Base-by-base conservation (phyloP, 306 rosid genomes). In the Cucumis melo region DNA sequence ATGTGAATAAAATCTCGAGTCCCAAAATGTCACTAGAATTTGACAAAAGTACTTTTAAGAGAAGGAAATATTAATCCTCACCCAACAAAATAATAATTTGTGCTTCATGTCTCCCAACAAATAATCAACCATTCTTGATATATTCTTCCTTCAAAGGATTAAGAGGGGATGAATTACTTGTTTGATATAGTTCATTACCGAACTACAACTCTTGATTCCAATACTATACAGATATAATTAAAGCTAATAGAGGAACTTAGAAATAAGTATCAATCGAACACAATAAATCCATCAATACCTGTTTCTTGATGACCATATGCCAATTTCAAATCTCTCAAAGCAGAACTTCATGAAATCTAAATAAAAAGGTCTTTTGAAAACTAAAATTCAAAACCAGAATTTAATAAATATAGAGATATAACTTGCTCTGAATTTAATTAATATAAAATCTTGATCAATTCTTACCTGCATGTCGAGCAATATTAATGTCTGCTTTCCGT, bases 261-360 rank as follows among this genome's bases (percentile, higher is more conserved):
- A 51, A 27, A 55, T 5, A 10, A 76, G 74, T 41, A 23, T 56
- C 34, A 82, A 23, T 72, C 24, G 78, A 23, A n/a, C 42, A 34
- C 46, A 41, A 77, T 57, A 71, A 78, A 77, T 70, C 53, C 84
- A 85, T 62, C 67, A 75, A 67, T 88, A 93, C 98, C 78, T 85
- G 53, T 51, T 74, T 87, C 98, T 87, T 74, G 98, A 91, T 76
- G 98, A 87, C 98, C 98, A 93, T 46, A 91, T 59, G 21, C 82
- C 98, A 71, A 91, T 97, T 85, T 93, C 97, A 86, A 93, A 93
- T 10, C 80, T 85, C 83, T 91, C 88, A 29, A 93, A 93, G 93
- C 98, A 93, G 84, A 91, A 93, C 70, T 83, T 77, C 54, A 91
- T 86, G 80, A 93, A 93, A 82, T 91, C 96, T 20, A 51, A 41